Conservation (phyloP, 495 filamentous ascomycete species). For the Friedmanniomyces simplex region DNA sequence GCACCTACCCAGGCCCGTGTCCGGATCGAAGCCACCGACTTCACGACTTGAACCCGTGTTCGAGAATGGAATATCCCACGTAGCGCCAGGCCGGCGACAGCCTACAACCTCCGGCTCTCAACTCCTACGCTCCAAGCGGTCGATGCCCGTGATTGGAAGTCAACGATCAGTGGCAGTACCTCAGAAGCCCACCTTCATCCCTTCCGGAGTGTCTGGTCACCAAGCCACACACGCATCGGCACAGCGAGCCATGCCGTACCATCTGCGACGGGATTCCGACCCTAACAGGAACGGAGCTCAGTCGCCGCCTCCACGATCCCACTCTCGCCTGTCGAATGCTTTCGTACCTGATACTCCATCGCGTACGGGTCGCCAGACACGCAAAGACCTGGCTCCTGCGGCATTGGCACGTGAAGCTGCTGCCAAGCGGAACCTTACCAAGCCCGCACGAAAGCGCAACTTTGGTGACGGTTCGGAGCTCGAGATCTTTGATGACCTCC, state of each 20-base stretch:
- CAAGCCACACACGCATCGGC: slow-evolving; percentile 65
- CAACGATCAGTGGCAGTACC: slow-evolving; percentile 12
- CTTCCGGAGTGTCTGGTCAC: slow-evolving; percentile 59
- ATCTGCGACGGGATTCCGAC: slow-evolving; percentile 60
- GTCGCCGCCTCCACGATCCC: slow-evolving; percentile 40
- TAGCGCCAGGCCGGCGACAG: slow-evolving; percentile 60
- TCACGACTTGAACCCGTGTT: slow-evolving; percentile 88
- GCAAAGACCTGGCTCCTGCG: slow-evolving; percentile 33
- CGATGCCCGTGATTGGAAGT: slow-evolving; percentile 66
- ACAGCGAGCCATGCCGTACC: slow-evolving; percentile 27
- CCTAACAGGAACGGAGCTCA: slow-evolving; percentile 39
- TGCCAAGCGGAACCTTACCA: slow-evolving; percentile 56
- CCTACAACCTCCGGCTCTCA: slow-evolving; percentile 63
- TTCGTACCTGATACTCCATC: slow-evolving; percentile 39
- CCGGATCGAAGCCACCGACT: slow-evolving; percentile 47
- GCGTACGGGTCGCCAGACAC: slow-evolving; percentile 15
- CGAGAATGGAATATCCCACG: slow-evolving; percentile 67
- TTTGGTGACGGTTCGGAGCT: slow-evolving; percentile 91
- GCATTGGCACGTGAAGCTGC: slow-evolving; percentile 45
- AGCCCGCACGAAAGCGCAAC: slow-evolving; percentile 56
- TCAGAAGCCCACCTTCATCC: slow-evolving; percentile 54
- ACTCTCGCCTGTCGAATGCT: slow-evolving; percentile 41
- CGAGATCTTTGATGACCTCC: slow-evolving; percentile 88
- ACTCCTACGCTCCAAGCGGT: slow-evolving; percentile 73
- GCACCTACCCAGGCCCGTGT: slow-evolving; percentile 45